phyloP scores from a whole-genome alignment of 2,329 filamentous ascomycete species.

The Fusarium subtropicale region DNA sequence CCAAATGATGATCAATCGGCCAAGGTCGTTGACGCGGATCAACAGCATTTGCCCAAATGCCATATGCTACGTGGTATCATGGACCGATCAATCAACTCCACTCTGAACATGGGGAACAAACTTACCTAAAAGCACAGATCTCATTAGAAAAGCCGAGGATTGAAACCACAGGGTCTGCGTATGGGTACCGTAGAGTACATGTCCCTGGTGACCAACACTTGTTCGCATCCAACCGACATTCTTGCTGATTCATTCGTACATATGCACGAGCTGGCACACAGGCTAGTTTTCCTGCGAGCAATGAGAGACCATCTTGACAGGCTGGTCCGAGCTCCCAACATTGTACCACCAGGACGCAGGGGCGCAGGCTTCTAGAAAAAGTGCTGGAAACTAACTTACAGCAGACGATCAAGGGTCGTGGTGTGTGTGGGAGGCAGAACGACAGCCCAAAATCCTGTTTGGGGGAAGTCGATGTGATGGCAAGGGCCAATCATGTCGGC shows the following conservation, averaged over 20 bases:
- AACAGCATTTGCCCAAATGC: conserved; percentile 12
- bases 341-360: conserved; percentile 42
- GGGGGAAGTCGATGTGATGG: conserved; percentile 20
- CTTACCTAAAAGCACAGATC: conserved; percentile 25
- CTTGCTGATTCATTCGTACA: conserved; percentile 27
- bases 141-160: background rate
- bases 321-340: conserved; percentile 46
- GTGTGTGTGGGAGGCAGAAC: conserved; percentile 31
- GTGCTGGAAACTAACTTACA: conserved; percentile 33
- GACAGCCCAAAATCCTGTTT: conserved; percentile 42
- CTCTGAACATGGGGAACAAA: conserved; percentile 26
- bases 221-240: background rate
- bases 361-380: conserved; percentile 48
- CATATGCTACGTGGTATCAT: conserved; percentile 20
- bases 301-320: conserved; percentile 27
- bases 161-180: conserved; percentile 11
- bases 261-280: conserved; percentile 29
- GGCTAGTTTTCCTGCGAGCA: conserved; percentile 27
- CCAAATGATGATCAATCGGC: conserved; percentile 10
- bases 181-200: conserved; percentile 3
- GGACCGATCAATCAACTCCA: conserved; percentile 32
- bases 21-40: conserved; percentile 20
- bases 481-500: conserved; percentile 38
- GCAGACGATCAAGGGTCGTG: conserved; percentile 34
- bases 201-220: conserved; percentile 1